phyloP scores from a whole-genome alignment of 23 red algal species.

The Agarophyton chilense region DNA sequence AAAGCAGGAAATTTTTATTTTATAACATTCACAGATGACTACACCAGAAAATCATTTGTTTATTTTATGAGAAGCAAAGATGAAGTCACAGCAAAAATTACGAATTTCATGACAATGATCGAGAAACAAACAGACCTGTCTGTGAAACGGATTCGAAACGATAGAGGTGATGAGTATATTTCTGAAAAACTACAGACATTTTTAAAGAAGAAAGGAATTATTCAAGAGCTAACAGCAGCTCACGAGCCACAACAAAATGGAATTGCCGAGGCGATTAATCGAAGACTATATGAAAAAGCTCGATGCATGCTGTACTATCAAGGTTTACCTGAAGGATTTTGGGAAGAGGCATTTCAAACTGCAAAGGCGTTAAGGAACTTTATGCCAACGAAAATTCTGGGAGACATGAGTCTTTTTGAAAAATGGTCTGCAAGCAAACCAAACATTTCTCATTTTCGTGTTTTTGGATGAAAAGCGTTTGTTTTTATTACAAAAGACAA shows the following conservation, averaged over 20 bases:
- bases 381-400: not conserved
- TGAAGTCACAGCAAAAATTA: not conserved
- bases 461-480: too few relatives aligned
- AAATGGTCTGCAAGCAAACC: not conserved
- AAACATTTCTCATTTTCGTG: too few relatives aligned
- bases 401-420: not conserved
- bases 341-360: not conserved
- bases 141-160: conserved; percentile 5
- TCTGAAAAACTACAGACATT: not conserved
- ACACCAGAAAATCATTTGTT: not conserved
- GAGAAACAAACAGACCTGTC: conserved; percentile 16
- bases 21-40: too few relatives aligned
- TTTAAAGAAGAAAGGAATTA: conserved; percentile 12
- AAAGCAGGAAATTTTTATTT: too few relatives aligned
- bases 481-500: too few relatives aligned
- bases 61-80: conserved; percentile 16
- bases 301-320: conserved; percentile 30
- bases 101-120: not conserved
- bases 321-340: not conserved
- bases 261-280: conserved; percentile 13
- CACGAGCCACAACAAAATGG: conserved; percentile 13
- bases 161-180: conserved; percentile 30
- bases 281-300: conserved; percentile 50
- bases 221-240: conserved; percentile 15
- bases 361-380: not conserved